Percentiles rank a stretch among this genome's conserved stretches.
Evolutionary conservation across 1,284 basidiomycete species (phyloP).

Genomic region (Fomitopsis schrenkii): DNA sequence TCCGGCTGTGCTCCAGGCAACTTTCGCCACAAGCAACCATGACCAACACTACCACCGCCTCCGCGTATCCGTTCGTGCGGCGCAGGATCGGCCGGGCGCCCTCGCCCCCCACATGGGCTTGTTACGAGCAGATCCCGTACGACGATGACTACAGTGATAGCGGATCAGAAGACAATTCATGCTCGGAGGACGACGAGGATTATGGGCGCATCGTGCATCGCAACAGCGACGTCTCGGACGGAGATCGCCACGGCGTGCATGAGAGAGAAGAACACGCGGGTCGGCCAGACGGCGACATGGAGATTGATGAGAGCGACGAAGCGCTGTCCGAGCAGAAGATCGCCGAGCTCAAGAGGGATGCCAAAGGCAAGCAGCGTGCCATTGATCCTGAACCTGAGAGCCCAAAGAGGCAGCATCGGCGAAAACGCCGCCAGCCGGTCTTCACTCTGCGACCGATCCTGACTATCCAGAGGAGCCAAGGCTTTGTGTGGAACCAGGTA

Average conservation of each 20-base stretch:
- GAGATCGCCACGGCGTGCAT: conserved; percentile 23
- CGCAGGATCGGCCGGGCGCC: conserved; percentile 72
- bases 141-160: conserved; percentile 41
- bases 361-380: conserved; percentile 77
- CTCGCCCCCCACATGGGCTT: conserved; percentile 79
- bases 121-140: conserved; percentile 80
- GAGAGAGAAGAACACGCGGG: conserved; percentile 31
- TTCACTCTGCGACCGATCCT: conserved; percentile 71
- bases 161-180: conserved; percentile 44
- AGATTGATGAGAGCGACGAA: conserved; percentile 44
- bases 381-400: conserved; percentile 54
- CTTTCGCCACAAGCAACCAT: conserved; percentile 27
- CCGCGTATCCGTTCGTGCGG: conserved; percentile 46
- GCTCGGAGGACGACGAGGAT: conserved; percentile 71
- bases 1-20: conserved; percentile 4
- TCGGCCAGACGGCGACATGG: conserved; percentile 51
- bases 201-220: conserved; percentile 35
- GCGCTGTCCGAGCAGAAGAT: conserved; percentile 33
- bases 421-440: conserved; percentile 52
- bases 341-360: conserved; percentile 47
- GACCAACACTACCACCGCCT: conserved; percentile 26
- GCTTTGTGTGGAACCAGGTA: conserved; percentile 88
- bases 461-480: conserved; percentile 79
- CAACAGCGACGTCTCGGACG: conserved; percentile 26
- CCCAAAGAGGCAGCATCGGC: conserved; percentile 47